Evolutionary conservation across 768 basidiomycete species (phyloP).

Genomic region (Collybiopsis luxurians): DNA sequence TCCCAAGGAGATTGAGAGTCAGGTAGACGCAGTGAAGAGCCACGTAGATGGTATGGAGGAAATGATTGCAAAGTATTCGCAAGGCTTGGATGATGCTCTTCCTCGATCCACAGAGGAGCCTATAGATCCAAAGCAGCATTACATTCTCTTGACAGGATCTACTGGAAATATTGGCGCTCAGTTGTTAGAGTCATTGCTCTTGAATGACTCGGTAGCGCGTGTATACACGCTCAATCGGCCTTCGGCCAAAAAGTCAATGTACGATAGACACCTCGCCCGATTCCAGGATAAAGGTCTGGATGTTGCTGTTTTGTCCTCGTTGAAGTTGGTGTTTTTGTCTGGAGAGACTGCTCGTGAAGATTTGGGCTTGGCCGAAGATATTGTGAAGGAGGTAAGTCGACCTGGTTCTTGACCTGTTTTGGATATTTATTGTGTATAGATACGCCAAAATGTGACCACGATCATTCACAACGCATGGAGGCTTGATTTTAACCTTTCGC

Average conservation of each 20-base stretch:
- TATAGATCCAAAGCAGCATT: constrained; percentile 4
- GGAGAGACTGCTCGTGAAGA: background rate
- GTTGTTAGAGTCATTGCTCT: constrained; percentile 26
- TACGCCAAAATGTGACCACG: background rate
- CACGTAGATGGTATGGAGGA: constrained; percentile 30
- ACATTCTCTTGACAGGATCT: constrained; percentile 36
- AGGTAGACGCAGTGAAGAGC: too few relatives aligned
- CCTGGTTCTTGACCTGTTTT: too few relatives aligned
- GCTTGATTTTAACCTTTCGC: constrained; percentile 43
- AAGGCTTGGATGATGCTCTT: background rate
- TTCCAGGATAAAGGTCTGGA: constrained; percentile 17
- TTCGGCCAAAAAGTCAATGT: constrained; percentile 9
- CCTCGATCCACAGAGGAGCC: too few relatives aligned
- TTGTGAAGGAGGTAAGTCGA: background rate
- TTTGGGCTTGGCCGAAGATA: background rate
- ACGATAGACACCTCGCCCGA: constrained; percentile 15
- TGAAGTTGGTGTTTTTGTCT: background rate
- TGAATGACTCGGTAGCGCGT: constrained; percentile 15
- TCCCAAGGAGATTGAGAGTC: background rate
- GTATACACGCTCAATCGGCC: constrained; percentile 5
- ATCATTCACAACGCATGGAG: constrained; percentile 45
- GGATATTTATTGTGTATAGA: background rate
- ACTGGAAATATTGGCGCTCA: constrained; percentile 39
- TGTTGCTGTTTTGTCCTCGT: background rate
- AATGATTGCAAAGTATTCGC: constrained; percentile 27